These are phyloP conservation scores for Xanthoconium purpureum DNA, from an alignment of 768 basidiomycete species.

Conservation along the genomic window DNA sequence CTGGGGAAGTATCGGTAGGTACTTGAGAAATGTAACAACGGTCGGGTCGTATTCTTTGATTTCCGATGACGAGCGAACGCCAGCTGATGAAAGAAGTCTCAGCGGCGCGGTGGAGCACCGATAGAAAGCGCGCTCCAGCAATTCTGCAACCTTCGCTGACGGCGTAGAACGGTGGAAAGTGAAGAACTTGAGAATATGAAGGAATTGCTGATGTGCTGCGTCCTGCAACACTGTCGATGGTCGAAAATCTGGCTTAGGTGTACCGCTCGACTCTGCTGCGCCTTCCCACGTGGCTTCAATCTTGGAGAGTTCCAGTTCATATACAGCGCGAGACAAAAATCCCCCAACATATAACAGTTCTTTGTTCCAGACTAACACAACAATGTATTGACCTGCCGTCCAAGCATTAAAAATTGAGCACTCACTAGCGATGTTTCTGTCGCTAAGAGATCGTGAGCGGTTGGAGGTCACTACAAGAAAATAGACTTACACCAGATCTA, in stretches of 20 bases:
- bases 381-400: too few relatives aligned
- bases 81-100: not conserved
- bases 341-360: not conserved
- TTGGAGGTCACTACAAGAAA: not conserved
- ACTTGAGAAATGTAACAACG: constrained; percentile 68
- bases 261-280: not conserved
- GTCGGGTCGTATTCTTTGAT: constrained; percentile 69
- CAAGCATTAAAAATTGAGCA: too few relatives aligned
- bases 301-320: not conserved
- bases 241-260: not conserved
- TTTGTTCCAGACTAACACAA: not conserved
- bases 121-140: constrained; percentile 77
- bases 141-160: constrained; percentile 63
- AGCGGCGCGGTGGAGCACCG: constrained; percentile 38
- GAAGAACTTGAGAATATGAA: constrained; percentile 65
- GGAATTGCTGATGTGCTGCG: constrained; percentile 50
- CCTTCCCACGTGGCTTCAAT: not conserved
- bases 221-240: not conserved
- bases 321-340: not conserved
- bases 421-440: not conserved
- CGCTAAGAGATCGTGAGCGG: not conserved
- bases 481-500: not conserved
- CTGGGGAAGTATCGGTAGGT: constrained; percentile 69
- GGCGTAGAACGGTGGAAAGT: constrained; percentile 49
- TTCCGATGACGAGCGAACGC: constrained; percentile 59